Conservation (phyloP, 2,329 filamentous ascomycete genomes). For the Westerdykella aurantiaca region DNA sequence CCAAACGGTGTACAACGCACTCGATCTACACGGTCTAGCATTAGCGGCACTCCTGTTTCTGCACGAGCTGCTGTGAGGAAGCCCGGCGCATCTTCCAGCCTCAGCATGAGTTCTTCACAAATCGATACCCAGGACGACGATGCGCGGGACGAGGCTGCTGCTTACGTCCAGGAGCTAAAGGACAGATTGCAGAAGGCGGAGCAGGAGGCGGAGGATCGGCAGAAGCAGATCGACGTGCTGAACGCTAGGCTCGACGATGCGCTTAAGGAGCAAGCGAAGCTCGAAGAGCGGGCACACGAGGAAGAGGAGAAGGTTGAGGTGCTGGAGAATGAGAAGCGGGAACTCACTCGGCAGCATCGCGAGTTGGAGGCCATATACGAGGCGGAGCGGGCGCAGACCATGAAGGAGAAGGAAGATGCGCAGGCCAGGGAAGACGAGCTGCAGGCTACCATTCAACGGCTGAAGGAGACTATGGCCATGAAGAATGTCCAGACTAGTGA, state of each 20-base stretch:
- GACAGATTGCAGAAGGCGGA: constrained; percentile 78
- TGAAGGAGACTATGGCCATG: constrained; percentile 84
- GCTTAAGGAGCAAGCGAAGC: constrained; percentile 70
- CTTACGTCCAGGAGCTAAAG: constrained; percentile 76
- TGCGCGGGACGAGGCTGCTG: constrained; percentile 70
- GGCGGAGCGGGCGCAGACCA: constrained; percentile 76
- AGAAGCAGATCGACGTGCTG: constrained; percentile 78
- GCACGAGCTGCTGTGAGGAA: constrained; percentile 36
- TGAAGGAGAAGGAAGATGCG: constrained; percentile 89
- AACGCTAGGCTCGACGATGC: constrained; percentile 84
- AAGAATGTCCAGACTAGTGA: constrained; percentile 54
- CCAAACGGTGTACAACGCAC: constrained; percentile 25
- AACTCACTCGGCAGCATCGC: constrained; percentile 73
- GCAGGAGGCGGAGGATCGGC: constrained; percentile 66
- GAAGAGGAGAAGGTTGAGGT: constrained; percentile 76
- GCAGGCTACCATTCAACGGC: constrained; percentile 78
- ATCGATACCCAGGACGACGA: constrained; percentile 49
- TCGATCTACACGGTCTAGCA: constrained; percentile 26
- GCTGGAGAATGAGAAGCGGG: constrained; percentile 77
- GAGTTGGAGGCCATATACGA: constrained; percentile 94
- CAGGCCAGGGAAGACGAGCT: constrained; percentile 80
- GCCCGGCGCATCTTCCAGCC: constrained; percentile 28
- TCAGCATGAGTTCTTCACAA: constrained; percentile 31
- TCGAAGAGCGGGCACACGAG: constrained; percentile 86
- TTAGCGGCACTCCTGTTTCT: constrained; percentile 34